These are phyloP conservation scores for Mallotus nudiflorus DNA, from an alignment of 345 rosid species.

Conservation along the genomic window DNA sequence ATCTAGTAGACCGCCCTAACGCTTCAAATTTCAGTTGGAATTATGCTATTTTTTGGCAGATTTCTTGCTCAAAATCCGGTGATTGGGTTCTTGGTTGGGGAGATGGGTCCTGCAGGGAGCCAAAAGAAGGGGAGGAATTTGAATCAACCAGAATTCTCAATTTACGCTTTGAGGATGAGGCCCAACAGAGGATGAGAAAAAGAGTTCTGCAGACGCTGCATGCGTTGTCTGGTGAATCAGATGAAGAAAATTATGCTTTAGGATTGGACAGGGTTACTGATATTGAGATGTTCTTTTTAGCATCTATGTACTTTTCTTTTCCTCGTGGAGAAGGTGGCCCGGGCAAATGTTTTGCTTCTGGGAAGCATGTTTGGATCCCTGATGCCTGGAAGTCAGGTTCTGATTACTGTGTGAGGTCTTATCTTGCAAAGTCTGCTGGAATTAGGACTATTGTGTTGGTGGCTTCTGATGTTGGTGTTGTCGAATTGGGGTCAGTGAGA, in stretches of 20 bases:
- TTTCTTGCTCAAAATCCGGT: conserved; percentile 79
- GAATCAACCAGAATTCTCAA: conserved; percentile 39
- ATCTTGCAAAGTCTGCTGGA: conserved; percentile 76
- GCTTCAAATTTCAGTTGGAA: conserved; percentile 89
- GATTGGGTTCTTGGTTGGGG: conserved; percentile 97
- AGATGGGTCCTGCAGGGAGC: conserved; percentile 93
- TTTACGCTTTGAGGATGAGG: conserved; percentile 51
- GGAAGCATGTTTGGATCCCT: conserved; percentile 72
- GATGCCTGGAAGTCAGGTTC: conserved; percentile 48
- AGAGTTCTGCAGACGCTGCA: conserved; percentile 85
- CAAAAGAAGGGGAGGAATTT: conserved; percentile 72
- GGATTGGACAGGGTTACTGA: conserved; percentile 88
- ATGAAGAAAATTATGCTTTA: conserved; percentile 79
- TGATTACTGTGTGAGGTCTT: conserved; percentile 85
- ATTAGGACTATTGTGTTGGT: conserved; percentile 79
- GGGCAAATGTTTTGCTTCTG: conserved; percentile 75
- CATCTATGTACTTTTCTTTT: conserved; percentile 98
- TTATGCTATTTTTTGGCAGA: conserved; percentile 94
- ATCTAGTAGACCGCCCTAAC: conserved; percentile 81
- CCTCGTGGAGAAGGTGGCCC: conserved; percentile 91
- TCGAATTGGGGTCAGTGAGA: conserved; percentile 93
- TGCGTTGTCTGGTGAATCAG: conserved; percentile 76
- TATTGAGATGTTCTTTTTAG: conserved; percentile 88
- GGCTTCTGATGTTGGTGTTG: conserved; percentile 85
- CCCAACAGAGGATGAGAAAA: conserved; percentile 82